Percentiles rank a stretch among this genome's conserved stretches.
Evolutionary conservation across 2,329 filamentous ascomycete species (phyloP).

Genomic region (Fusarium sublunatum): DNA sequence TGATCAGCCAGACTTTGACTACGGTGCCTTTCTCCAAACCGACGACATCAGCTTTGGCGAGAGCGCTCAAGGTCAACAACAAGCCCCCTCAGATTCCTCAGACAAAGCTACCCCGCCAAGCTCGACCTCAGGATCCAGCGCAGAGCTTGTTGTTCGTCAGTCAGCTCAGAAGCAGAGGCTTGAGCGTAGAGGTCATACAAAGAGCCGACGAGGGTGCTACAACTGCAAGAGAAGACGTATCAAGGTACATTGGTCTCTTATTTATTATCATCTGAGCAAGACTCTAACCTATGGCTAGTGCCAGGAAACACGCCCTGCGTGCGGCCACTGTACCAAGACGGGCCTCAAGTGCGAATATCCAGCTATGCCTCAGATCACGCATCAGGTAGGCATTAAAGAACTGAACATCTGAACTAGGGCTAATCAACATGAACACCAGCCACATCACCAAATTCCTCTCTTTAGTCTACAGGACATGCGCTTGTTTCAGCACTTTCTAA

Average conservation of each 20-base stretch:
- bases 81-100: slow-evolving; percentile 46
- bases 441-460: slow-evolving; percentile 67
- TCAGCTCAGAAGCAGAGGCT: slow-evolving; percentile 51
- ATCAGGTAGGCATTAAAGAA: slow-evolving; percentile 56
- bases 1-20: slow-evolving; percentile 53
- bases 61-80: slow-evolving; percentile 26
- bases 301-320: slow-evolving; percentile 72
- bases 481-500: slow-evolving; percentile 74
- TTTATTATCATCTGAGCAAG: background rate
- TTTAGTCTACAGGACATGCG: slow-evolving; percentile 74
- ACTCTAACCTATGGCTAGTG: slow-evolving; percentile 58
- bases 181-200: slow-evolving; percentile 72
- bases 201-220: slow-evolving; percentile 73
- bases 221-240: slow-evolving; percentile 75
- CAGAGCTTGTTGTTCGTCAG: slow-evolving; percentile 28
- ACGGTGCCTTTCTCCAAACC: slow-evolving; percentile 52
- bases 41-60: slow-evolving; percentile 43
- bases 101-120: slow-evolving; percentile 49
- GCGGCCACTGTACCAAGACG: slow-evolving; percentile 71
- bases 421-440: slow-evolving; percentile 50
- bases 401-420: background rate
- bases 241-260: slow-evolving; percentile 57
- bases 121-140: slow-evolving; percentile 40
- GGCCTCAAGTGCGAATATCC: slow-evolving; percentile 73
- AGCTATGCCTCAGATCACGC: slow-evolving; percentile 59